A percentile compares a stretch with the other conserved stretches of the same genome.
phyloP scores from a whole-genome alignment of 305 asterid genomes.

The Solanum hybrid region DNA sequence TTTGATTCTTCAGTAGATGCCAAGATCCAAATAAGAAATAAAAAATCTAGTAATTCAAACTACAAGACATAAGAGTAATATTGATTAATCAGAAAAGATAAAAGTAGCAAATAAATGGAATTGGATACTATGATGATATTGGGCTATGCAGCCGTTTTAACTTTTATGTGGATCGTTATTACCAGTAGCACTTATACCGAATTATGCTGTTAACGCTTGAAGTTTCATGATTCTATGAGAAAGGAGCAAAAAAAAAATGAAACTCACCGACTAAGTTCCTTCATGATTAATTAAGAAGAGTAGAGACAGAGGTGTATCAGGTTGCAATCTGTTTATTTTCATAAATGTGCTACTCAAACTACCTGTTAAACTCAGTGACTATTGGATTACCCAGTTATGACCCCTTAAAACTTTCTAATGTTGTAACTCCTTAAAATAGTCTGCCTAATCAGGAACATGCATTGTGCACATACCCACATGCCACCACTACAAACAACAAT shows the following conservation, averaged over 20 bases:
- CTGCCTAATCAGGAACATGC: neutral
- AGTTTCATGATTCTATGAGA: neutral
- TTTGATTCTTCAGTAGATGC: neutral
- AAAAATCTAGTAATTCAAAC: neutral
- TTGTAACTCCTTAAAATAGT: neutral
- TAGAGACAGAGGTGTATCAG: neutral
- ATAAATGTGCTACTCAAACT: neutral
- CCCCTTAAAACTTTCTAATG: neutral
- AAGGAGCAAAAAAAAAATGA: neutral
- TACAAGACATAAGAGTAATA: neutral
- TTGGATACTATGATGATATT: neutral
- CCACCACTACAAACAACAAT: neutral
- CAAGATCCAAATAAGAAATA: neutral
- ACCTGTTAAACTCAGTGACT: neutral
- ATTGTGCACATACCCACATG: neutral
- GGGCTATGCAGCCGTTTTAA: neutral
- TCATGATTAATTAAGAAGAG: neutral
- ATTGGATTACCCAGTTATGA: neutral
- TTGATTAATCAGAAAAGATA: neutral
- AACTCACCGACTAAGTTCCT: neutral
- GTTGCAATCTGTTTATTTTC: neutral
- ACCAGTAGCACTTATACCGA: neutral
- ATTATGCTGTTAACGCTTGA: neutral
- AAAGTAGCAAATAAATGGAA: neutral
- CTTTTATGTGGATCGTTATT: neutral